Evolutionary conservation across 192 early-diverging fungal genomes (phyloP), one percentile per base, ranked within the genome.

Genomic region (Gamsiella multidivaricata): DNA sequence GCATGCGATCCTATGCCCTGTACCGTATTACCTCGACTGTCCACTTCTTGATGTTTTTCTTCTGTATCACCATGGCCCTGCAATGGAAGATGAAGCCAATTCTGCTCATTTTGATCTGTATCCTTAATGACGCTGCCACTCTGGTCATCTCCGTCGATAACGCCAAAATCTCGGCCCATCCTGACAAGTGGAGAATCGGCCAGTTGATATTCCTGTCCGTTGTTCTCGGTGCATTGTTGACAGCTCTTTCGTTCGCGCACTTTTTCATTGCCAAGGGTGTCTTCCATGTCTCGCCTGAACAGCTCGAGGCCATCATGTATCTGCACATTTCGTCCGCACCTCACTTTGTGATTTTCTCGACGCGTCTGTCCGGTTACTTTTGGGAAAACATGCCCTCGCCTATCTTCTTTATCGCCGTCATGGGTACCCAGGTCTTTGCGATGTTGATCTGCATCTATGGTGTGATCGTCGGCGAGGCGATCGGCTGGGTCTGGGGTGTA

Each of bases 21-120:
- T 95, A 97, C 80, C 94, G 96, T 82, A 98, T 98, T 67, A 95
- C 95, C 8, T 96, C 95, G 5, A 98, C 95, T 14, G 90, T 98
- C 58, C 96, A 98, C 82, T 98, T 98, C 74, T 83, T 98, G 84
- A 83, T 98, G 56, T 98, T 98, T 87, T 96, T 98, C 86, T 98
- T 98, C 82, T 90, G 94, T 69, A 89, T 96, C 45, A 93, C 93
- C 47, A 83, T 96, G 56, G 90, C 87, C 9, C 91, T 89, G 68
- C 84, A 94, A 47, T 98, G 94, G 92, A 82, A 80, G 39, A 90
- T 98, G 85, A 89, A 88, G 60, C 90, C 93, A 18, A 83, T 88
- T 8, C 79, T 96, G 33, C 87, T 98, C 22, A 93, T 98, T 80
- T 83, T 96, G 78, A 97, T 96, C 70, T 89, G 92, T 60, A 90